Evolutionary conservation across 257 asterid species (phyloP).

Genomic region (Jasminum sambac): DNA sequence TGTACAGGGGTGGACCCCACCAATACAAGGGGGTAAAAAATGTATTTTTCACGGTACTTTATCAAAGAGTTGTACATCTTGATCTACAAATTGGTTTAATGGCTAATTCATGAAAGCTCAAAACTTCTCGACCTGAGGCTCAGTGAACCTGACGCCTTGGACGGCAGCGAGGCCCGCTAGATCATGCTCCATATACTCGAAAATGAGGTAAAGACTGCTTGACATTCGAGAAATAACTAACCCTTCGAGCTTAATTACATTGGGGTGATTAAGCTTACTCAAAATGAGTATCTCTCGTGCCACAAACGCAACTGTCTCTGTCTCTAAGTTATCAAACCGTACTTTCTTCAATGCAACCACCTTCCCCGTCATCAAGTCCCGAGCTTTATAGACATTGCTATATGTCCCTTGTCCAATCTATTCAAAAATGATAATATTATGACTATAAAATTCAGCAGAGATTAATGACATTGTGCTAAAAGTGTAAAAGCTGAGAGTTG

Average conservation of each 20-base stretch:
- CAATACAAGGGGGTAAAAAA: no score
- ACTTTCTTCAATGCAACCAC: constrained; percentile 93
- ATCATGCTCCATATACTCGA: constrained; percentile 97
- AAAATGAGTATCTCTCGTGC: constrained; percentile 82
- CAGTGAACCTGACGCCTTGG: constrained; percentile 63
- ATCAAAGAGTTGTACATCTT: no score
- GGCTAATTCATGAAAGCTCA: no score
- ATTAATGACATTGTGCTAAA: background rate
- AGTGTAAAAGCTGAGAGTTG: no score
- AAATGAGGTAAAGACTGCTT: constrained; percentile 79
- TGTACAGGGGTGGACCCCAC: no score
- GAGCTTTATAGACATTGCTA: constrained; percentile 88
- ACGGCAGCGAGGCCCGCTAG: constrained; percentile 84
- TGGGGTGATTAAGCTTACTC: constrained; percentile 75
- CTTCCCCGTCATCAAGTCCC: constrained; percentile 82
- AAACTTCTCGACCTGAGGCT: constrained; percentile 67
- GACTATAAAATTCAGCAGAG: background rate
- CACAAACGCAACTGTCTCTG: constrained; percentile 80
- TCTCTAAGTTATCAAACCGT: constrained; percentile 71
- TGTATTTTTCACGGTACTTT: no score
- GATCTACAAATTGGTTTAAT: no score
- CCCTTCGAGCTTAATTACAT: constrained; percentile 89
- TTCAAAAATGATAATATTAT: background rate
- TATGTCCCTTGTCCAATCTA: constrained; percentile 96
- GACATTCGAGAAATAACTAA: constrained; percentile 88